phyloP scores from a whole-genome alignment of 148 eudicot genomes.

The Cornus florida region DNA sequence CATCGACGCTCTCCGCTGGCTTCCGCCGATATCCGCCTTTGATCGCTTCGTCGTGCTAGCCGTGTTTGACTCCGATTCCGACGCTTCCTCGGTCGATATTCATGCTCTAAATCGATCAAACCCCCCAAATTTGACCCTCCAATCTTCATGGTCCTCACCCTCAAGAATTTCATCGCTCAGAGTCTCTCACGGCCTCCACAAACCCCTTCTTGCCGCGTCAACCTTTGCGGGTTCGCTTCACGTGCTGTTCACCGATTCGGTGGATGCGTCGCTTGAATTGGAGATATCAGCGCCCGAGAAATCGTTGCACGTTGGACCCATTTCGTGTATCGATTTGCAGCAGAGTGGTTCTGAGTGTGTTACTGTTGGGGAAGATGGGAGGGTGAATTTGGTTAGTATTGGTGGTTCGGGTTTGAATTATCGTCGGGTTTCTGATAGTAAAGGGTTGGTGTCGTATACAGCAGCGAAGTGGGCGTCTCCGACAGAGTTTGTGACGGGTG shows the following conservation, averaged over 20 bases:
- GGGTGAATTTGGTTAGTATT: slow-evolving; percentile 62
- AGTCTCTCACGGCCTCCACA: slow-evolving; percentile 32
- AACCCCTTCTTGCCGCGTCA: slow-evolving; percentile 52
- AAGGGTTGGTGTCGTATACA: slow-evolving; percentile 63
- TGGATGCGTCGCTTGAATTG: slow-evolving; percentile 15
- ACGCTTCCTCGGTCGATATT: slow-evolving; percentile 49
- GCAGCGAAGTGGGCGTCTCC: slow-evolving; percentile 82
- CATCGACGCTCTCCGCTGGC: slow-evolving; percentile 70
- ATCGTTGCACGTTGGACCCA: slow-evolving; percentile 50
- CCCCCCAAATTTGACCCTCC: slow-evolving; percentile 40
- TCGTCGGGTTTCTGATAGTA: slow-evolving; percentile 57
- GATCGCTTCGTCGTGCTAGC: slow-evolving; percentile 58
- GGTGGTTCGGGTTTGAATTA: slow-evolving; percentile 24
- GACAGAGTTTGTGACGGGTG: slow-evolving; percentile 79
- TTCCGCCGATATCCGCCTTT: slow-evolving; percentile 61
- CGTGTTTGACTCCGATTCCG: slow-evolving; percentile 47
- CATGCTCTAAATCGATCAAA: slow-evolving; percentile 39
- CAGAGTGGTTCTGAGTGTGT: slow-evolving; percentile 59
- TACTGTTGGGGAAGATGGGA: slow-evolving; percentile 89
- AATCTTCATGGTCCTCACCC: slow-evolving; percentile 31
- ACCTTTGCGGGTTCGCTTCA: slow-evolving; percentile 50
- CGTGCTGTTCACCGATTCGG: slow-evolving; percentile 39
- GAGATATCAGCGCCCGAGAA: slow-evolving; percentile 32
- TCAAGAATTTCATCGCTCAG: slow-evolving; percentile 59
- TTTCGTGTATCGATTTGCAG: slow-evolving; percentile 59